Evolutionary conservation across 192 early-diverging fungal genomes (phyloP).

Genomic region (Rhizoclosmatium sp.): DNA sequence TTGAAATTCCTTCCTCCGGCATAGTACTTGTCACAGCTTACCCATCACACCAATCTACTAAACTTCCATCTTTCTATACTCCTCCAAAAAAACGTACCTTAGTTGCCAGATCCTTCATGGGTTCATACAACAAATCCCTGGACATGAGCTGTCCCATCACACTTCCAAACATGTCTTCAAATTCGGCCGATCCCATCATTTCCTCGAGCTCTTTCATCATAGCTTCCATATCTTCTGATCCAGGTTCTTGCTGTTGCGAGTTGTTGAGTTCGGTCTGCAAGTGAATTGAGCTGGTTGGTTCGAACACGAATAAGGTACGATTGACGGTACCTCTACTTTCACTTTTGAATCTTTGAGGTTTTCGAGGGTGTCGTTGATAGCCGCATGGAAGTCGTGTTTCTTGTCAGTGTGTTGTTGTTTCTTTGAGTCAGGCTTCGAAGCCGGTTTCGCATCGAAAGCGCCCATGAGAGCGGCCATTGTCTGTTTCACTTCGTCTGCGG

Average conservation of each 20-base stretch:
- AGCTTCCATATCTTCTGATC: constrained; percentile 83
- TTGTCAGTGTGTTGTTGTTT: neutral
- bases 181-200: constrained; percentile 76
- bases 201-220: constrained; percentile 85
- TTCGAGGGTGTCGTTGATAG: constrained; percentile 87
- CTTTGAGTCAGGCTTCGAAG: neutral
- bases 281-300: too few species aligned
- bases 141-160: constrained; percentile 93
- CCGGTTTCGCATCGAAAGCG: neutral
- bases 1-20: too few species aligned
- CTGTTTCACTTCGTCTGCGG: constrained; percentile 18
- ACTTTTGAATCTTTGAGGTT: constrained; percentile 88
- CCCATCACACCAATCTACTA: too few species aligned
- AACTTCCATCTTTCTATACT: neutral
- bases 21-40: too few species aligned
- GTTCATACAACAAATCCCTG: constrained; percentile 94
- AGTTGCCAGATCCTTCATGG: constrained; percentile 87
- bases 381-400: constrained; percentile 78
- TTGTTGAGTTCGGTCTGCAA: neutral
- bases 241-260: neutral
- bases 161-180: constrained; percentile 85
- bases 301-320: neutral
- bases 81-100: constrained; percentile 60
- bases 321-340: constrained; percentile 74
- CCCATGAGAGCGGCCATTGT: constrained; percentile 65